phyloP scores from a whole-genome alignment of 352 stramenopile genomes.

The Pythium plurisporium region DNA sequence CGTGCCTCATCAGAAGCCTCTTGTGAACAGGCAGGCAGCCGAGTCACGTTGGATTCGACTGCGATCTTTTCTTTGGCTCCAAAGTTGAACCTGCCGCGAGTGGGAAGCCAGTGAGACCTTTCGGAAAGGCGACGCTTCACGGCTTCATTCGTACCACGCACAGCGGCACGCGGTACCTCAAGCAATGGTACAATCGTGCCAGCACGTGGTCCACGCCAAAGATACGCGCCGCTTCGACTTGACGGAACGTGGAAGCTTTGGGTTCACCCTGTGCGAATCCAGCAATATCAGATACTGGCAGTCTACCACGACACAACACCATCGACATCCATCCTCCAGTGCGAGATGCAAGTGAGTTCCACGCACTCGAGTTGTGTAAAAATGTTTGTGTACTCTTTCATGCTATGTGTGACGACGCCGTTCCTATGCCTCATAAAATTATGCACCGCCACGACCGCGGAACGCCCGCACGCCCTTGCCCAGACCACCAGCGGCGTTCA shows the following conservation, averaged over 20 bases:
- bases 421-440: slow-evolving; percentile 25
- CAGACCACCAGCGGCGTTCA: slow-evolving; percentile 65
- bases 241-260: too few relatives aligned
- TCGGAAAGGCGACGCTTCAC: slow-evolving; percentile 17
- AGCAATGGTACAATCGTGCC: background rate
- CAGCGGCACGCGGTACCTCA: slow-evolving; percentile 5
- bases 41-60: background rate
- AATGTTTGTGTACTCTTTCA: slow-evolving; percentile 1
- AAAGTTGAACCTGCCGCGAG: slow-evolving; percentile 3
- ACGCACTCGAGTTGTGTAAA: background rate
- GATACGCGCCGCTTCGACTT: slow-evolving; percentile 11
- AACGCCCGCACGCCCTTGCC: slow-evolving; percentile 77
- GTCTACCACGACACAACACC: too few relatives aligned
- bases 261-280: too few relatives aligned
- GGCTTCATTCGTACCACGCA: slow-evolving; percentile 9
- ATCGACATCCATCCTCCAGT: too few relatives aligned
- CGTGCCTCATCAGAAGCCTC: too few relatives aligned
- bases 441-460: slow-evolving; percentile 74
- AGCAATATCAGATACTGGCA: too few relatives aligned
- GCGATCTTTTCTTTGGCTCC: slow-evolving; percentile 20
- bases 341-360: background rate
- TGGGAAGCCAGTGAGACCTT: background rate
- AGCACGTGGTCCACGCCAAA: slow-evolving; percentile 8
- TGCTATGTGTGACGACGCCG: slow-evolving; percentile 3
- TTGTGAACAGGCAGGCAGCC: too few relatives aligned